phyloP scores from a whole-genome alignment of 164 flowering plant species.

The Piper betle region DNA sequence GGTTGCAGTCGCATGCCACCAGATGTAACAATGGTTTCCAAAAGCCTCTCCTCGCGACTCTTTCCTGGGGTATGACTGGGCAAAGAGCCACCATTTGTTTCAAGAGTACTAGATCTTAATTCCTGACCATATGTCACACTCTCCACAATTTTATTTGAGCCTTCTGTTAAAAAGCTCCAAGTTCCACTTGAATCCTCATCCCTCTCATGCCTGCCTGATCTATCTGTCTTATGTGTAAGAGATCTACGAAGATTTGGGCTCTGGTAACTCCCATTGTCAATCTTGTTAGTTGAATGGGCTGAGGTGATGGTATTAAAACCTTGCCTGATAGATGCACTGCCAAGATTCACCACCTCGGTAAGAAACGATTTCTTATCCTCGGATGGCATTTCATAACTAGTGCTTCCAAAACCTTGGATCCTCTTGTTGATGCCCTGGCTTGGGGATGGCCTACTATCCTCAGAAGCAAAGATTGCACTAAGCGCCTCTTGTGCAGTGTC shows the following conservation, averaged over 20 bases:
- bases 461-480: constrained; percentile 66
- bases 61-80: constrained; percentile 28
- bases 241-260: constrained; percentile 73
- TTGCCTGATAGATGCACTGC: constrained; percentile 81
- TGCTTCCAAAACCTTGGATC: constrained; percentile 89
- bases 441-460: constrained; percentile 47
- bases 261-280: constrained; percentile 65
- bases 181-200: constrained; percentile 26
- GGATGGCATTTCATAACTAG: constrained; percentile 52
- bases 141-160: constrained; percentile 21
- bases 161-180: constrained; percentile 23
- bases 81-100: constrained; percentile 34
- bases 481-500: constrained; percentile 86
- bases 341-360: constrained; percentile 86
- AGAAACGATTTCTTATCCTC: constrained; percentile 87
- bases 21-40: constrained; percentile 82
- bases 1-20: constrained; percentile 96
- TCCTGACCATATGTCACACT: constrained; percentile 57
- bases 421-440: constrained; percentile 45
- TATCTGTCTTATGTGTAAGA: constrained; percentile 47
- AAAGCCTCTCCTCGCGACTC: constrained; percentile 76
- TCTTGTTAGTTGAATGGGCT: constrained; percentile 41
- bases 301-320: constrained; percentile 62
- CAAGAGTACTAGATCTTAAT: constrained; percentile 21
- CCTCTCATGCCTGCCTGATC: constrained; percentile 42